Conservation (phyloP, 1,284 basidiomycete species). For the Leccinum huronense region DNA sequence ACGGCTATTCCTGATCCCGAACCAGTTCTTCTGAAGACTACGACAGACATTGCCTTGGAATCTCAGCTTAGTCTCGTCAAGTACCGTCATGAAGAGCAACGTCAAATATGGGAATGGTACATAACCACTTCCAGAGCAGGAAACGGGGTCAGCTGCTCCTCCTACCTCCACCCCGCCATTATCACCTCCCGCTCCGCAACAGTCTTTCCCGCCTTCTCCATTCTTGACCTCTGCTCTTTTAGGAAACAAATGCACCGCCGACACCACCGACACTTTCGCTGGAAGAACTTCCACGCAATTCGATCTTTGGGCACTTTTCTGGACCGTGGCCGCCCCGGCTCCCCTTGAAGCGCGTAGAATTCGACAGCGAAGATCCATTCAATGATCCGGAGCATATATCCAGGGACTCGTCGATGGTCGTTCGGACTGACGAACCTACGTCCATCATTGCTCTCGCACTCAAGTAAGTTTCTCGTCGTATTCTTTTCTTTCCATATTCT, state of each 20-base stretch:
- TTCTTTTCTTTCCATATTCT: conserved; percentile 5
- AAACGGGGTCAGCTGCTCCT: conserved; percentile 18
- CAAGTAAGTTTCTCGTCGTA: conserved; percentile 51
- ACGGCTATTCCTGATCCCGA: conserved; percentile 37
- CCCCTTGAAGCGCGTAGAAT: conserved; percentile 45
- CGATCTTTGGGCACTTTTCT: conserved; percentile 77
- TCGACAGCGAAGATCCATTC: conserved; percentile 64
- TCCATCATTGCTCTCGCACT: conserved; percentile 97
- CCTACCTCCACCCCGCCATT: conserved; percentile 29
- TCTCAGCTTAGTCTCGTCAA: conserved; percentile 70
- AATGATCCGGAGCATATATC: conserved; percentile 90
- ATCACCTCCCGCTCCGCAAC: conserved; percentile 34
- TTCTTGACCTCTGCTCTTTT: conserved; percentile 44
- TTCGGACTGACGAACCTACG: conserved; percentile 96
- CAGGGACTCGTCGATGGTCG: conserved; percentile 91
- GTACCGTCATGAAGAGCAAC: conserved; percentile 80
- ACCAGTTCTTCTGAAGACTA: conserved; percentile 48
- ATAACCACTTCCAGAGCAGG: conserved; percentile 34
- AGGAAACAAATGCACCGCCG: conserved; percentile 40
- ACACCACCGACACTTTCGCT: conserved; percentile 57
- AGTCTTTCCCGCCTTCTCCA: conserved; percentile 54
- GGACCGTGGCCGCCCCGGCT: conserved; percentile 68
- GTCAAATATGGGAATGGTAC: conserved; percentile 92
- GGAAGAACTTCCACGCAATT: conserved; percentile 59
- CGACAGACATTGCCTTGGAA: conserved; percentile 64